phyloP scores from a whole-genome alignment of 192 early-diverging fungal species.

The Coemansia sp. region DNA sequence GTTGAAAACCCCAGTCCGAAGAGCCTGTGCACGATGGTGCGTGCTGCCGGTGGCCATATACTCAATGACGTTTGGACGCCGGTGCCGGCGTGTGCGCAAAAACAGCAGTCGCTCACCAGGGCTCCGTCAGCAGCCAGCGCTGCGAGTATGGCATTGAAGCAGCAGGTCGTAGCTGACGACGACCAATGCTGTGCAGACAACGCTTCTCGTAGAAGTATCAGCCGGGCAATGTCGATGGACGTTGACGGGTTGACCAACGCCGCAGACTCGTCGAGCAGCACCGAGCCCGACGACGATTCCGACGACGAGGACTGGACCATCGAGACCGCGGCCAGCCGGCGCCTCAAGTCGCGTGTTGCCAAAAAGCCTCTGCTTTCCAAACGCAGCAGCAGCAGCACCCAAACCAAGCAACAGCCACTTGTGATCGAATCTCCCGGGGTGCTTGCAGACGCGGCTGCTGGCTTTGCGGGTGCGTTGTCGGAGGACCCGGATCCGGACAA shows the following conservation, averaged over 20 bases:
- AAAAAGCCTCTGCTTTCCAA: too few relatives aligned
- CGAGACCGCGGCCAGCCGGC: background rate
- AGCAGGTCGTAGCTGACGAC: background rate
- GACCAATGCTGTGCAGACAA: background rate
- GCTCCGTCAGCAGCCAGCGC: background rate
- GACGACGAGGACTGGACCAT: conserved; percentile 42
- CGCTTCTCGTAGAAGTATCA: too few relatives aligned
- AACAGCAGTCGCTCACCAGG: background rate
- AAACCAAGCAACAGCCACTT: background rate
- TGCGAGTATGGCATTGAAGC: background rate
- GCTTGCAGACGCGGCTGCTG: too few relatives aligned
- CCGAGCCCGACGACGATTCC: conserved; percentile 41
- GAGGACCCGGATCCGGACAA: background rate
- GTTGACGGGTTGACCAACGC: background rate
- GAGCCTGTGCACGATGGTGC: conserved; percentile 18
- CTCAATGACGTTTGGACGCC: conserved; percentile 29
- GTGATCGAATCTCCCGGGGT: too few relatives aligned
- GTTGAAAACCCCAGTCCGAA: conserved; percentile 19
- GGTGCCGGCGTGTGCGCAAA: background rate
- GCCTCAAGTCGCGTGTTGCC: too few relatives aligned
- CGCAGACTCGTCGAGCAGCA: conserved; percentile 9
- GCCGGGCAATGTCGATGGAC: background rate
- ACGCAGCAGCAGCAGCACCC: too few relatives aligned
- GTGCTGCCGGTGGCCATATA: conserved; percentile 33
- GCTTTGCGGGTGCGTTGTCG: too few relatives aligned